Percentiles rank a stretch among this genome's conserved stretches.
These are phyloP conservation scores for Hylodesmum podocarpum DNA, from an alignment of 306 rosid genomes.

Conservation along the genomic window DNA sequence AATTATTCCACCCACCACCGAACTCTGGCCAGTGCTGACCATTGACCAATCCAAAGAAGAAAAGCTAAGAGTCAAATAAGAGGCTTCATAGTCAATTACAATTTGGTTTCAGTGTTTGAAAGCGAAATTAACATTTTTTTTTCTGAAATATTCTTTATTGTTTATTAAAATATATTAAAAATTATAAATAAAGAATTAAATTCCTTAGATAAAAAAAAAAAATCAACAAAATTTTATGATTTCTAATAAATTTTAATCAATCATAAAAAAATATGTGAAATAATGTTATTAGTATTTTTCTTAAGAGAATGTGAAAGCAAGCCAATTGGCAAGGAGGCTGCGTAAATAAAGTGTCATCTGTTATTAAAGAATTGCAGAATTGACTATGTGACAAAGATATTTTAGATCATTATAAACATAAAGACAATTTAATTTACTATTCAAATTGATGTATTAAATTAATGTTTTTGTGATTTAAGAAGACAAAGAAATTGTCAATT, in stretches of 20 bases:
- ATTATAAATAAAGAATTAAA: neutral
- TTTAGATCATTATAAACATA: neutral
- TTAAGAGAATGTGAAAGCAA: neutral
- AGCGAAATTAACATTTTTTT: too few relatives aligned
- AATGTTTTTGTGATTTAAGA: neutral
- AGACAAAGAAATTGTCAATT: neutral
- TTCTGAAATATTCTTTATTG: too few relatives aligned
- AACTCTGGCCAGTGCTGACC: neutral
- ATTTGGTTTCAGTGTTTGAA: neutral
- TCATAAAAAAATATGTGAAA: neutral
- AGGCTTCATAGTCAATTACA: neutral
- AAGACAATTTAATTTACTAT: neutral
- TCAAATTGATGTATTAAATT: neutral
- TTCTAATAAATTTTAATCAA: neutral
- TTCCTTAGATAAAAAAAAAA: too few relatives aligned
- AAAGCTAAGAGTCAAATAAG: neutral
- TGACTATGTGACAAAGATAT: neutral
- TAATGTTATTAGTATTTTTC: too few relatives aligned
- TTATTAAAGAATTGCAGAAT: neutral
- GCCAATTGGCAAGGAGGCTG: neutral
- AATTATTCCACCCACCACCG: neutral
- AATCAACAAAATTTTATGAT: too few relatives aligned
- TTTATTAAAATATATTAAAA: too few relatives aligned
- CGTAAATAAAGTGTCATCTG: neutral
- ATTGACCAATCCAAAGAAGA: slow-evolving; percentile 5